Conservation (phyloP, 2,329 filamentous ascomycete genomes). For the Metarhizium album region DNA sequence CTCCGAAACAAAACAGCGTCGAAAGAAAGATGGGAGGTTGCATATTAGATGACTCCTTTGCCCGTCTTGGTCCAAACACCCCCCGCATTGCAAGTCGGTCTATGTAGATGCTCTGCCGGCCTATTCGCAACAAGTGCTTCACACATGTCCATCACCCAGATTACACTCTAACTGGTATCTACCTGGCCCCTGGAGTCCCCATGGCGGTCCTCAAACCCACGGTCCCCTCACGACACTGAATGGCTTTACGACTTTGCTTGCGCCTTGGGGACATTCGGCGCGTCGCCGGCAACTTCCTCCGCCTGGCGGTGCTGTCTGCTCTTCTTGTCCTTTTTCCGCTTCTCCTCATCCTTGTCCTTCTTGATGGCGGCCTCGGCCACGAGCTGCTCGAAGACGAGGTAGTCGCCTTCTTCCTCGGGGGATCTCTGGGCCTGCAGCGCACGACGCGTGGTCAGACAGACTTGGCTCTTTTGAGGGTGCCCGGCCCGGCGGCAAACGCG, state of each 20-base stretch:
- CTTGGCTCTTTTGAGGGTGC: constrained; percentile 8
- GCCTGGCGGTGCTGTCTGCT: constrained; percentile 26
- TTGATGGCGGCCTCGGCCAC: constrained; percentile 94
- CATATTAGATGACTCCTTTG: background rate
- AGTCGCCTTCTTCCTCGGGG: constrained; percentile 94
- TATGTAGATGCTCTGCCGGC: background rate
- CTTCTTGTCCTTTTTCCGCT: constrained; percentile 45
- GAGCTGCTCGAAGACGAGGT: constrained; percentile 96
- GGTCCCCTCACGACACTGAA: no score
- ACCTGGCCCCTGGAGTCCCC: background rate
- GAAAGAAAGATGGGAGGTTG: background rate
- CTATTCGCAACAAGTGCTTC: background rate
- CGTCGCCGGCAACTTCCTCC: constrained; percentile 16
- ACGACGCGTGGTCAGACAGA: background rate
- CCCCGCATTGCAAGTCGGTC: background rate
- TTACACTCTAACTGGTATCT: no score
- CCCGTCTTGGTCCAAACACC: background rate
- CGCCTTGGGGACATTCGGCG: constrained; percentile 15
- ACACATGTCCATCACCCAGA: background rate
- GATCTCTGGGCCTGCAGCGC: constrained; percentile 65
- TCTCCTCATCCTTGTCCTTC: constrained; percentile 78
- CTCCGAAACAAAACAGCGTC: no score
- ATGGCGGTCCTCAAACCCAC: background rate
- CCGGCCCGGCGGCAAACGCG: no score
- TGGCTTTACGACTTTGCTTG: background rate